These are phyloP conservation scores for Aspergillus phoenicis DNA, from an alignment of 2,329 filamentous ascomycete genomes.

Conservation along the genomic window DNA sequence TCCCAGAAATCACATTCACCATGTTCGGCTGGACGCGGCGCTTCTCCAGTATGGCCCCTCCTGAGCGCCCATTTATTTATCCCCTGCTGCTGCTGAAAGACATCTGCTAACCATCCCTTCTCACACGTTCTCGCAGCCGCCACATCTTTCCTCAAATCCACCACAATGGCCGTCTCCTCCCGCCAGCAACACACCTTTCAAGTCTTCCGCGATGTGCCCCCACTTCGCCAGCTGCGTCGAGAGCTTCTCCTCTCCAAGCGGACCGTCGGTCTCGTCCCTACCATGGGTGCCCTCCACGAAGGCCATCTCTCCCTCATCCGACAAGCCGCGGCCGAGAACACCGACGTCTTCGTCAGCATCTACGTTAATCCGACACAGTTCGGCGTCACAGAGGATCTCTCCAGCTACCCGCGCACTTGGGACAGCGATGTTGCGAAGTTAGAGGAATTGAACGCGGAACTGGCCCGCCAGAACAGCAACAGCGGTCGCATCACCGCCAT, in stretches of 20 bases:
- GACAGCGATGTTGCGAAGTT: slow-evolving; percentile 71
- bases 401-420: slow-evolving; percentile 89
- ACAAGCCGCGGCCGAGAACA: slow-evolving; percentile 79
- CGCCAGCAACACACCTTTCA: slow-evolving; percentile 33
- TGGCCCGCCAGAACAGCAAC: slow-evolving; percentile 60
- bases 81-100: slow-evolving; percentile 6
- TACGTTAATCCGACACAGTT: slow-evolving; percentile 99
- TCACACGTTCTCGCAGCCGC: slow-evolving; percentile 18
- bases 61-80: not conserved
- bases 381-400: slow-evolving; percentile 82
- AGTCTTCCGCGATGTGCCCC: slow-evolving; percentile 73
- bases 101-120: slow-evolving; percentile 11
- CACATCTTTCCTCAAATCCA: slow-evolving; percentile 27
- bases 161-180: slow-evolving; percentile 5
- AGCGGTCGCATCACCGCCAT: slow-evolving; percentile 74
- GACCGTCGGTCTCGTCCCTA: slow-evolving; percentile 85
- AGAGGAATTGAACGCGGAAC: slow-evolving; percentile 67
- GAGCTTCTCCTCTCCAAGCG: slow-evolving; percentile 67
- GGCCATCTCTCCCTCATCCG: slow-evolving; percentile 87
- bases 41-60: slow-evolving; percentile 31
- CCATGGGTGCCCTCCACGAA: slow-evolving; percentile 95
- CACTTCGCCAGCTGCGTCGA: slow-evolving; percentile 69
- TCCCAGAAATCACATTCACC: slow-evolving; percentile 15
- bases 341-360: slow-evolving; percentile 84
- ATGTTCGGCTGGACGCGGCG: slow-evolving; percentile 36